Base-by-base conservation (phyloP, 2,329 filamentous ascomycete species). In the Aspergillus sp. region DNA sequence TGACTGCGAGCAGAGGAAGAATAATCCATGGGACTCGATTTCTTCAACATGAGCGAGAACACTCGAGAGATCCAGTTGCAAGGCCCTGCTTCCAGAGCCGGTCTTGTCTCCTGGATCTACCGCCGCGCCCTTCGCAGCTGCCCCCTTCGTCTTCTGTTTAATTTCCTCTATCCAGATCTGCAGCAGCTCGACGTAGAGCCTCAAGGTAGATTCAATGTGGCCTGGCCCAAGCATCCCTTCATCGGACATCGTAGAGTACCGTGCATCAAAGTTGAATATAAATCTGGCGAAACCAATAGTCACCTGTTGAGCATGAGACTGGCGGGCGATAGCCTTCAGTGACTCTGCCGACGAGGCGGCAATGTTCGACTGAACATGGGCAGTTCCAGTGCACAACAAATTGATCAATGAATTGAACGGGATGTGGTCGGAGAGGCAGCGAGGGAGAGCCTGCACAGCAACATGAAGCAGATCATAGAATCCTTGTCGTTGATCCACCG, bases 81-180 rank as follows among this genome's bases (percentile, higher is more conserved):
- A 76, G 11, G 85, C 89, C 50, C 90, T 80, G 59, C 83, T 90
- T 36, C 88, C 88, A n/a, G 81, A 73, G 10, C 76, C 75, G 38
- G 76, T 80, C 17, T 84, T 80, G 44, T 92, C 89, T 6, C 79
- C 74, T 3, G 80, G 77, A 26, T 90, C 86, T 1, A 82, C 77
- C 5, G 83, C 80, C 7, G 85, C 87, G 54, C 16, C 17, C 17
- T 42, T 42, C 4, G 40, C 40, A 22, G 40, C 40, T 19, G 40
- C 40, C 5, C 91, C 89, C 59, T 85, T 87, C 2, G 86, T 89
- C 66, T 94, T 96, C 57, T 88, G 85, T 65, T 89, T 88, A 56
- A 99, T 95, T 66, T 97, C 93, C 56, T 96, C 92, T 47, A 96
- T 95, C 95, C 95, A 99, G 36, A 99, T 96, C 57, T 92, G 86